Conservation (phyloP, 2,329 filamentous ascomycete species). For the Paraconiothyrium sp. region DNA sequence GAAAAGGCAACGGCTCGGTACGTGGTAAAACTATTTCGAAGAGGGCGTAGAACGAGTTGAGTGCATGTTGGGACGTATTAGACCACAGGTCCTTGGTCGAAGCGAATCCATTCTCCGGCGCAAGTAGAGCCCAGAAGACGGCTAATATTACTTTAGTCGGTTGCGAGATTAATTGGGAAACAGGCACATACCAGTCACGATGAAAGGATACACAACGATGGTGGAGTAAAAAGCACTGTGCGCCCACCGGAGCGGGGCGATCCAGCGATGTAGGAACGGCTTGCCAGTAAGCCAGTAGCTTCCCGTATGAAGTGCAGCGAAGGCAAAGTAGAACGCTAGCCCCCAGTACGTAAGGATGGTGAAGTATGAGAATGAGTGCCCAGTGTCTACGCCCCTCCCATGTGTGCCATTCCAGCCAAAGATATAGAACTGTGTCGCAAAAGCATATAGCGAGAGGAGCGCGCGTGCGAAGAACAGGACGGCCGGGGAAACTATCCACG, state of each 20-base stretch:
- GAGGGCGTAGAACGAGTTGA: constrained; percentile 79
- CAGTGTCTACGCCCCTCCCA: constrained; percentile 53
- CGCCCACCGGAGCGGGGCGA: constrained; percentile 46
- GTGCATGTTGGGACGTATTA: constrained; percentile 76
- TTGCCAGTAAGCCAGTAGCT: constrained; percentile 63
- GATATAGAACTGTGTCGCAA: constrained; percentile 73
- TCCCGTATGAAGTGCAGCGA: constrained; percentile 73
- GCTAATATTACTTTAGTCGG: constrained; percentile 38
- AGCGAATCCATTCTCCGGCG: constrained; percentile 40
- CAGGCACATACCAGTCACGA: constrained; percentile 54
- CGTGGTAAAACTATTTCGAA: constrained; percentile 77
- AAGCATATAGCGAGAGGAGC: constrained; percentile 68
- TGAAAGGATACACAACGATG: constrained; percentile 53
- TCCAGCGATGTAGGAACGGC: constrained; percentile 51
- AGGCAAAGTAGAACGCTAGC: constrained; percentile 78
- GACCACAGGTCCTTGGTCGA: constrained; percentile 56
- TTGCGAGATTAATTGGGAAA: background rate
- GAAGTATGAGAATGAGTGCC: constrained; percentile 79
- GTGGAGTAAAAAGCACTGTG: constrained; percentile 56
- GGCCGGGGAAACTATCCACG: constrained; percentile 78
- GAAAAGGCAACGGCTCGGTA: constrained; percentile 68
- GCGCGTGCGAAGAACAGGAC: constrained; percentile 68
- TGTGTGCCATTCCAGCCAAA: constrained; percentile 72
- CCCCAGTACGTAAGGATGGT: constrained; percentile 86
- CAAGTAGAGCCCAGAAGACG: constrained; percentile 55